phyloP scores from a whole-genome alignment of 371 early-diverging fungal species.

The Smittium mucronatum region DNA sequence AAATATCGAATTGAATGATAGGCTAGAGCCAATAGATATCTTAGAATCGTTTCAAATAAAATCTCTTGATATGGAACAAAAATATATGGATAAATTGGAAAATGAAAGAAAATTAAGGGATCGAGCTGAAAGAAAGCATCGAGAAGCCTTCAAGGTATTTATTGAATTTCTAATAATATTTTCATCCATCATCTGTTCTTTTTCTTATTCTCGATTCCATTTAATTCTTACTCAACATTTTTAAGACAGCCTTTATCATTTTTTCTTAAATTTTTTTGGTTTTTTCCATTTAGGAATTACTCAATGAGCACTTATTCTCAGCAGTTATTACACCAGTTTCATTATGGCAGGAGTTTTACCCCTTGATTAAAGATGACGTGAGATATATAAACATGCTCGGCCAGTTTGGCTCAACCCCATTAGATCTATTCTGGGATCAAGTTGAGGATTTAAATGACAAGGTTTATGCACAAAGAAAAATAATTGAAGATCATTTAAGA shows the following conservation, averaged over 20 bases:
- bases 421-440: conserved; percentile 85
- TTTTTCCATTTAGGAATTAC: conserved; percentile 33
- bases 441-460: conserved; percentile 67
- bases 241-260: too few relatives aligned
- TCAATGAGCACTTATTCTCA: conserved; percentile 40
- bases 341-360: conserved; percentile 75
- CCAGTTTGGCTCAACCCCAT: conserved; percentile 67
- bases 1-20: background rate
- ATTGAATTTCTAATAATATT: background rate
- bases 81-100: background rate
- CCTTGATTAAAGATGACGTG: conserved; percentile 51
- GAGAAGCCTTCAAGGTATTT: conserved; percentile 46
- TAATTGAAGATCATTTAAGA: conserved; percentile 33
- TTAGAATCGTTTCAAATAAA: conserved; percentile 10
- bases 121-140: conserved; percentile 36
- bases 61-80: background rate
- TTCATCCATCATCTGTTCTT: conserved; percentile 6
- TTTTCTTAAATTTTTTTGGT: background rate
- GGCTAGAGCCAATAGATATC: background rate
- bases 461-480: conserved; percentile 52
- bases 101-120: conserved; percentile 7
- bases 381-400: conserved; percentile 64
- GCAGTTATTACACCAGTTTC: conserved; percentile 51
- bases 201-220: too few relatives aligned
- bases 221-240: too few relatives aligned